These are phyloP conservation scores for Acrocalymma vagum DNA, from an alignment of 2,329 filamentous ascomycete species.

Conservation along the genomic window DNA sequence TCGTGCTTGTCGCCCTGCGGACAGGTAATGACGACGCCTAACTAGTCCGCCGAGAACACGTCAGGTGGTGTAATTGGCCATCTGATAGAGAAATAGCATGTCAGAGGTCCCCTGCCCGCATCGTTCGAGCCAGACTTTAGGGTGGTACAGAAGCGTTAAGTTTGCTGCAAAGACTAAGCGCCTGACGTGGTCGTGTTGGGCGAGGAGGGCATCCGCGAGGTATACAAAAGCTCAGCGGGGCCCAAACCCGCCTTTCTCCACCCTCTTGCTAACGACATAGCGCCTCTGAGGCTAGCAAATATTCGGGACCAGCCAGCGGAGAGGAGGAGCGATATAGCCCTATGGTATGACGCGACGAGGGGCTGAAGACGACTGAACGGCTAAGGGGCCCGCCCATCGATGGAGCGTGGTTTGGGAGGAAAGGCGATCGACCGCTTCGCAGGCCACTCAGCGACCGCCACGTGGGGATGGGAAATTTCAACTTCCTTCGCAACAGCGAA, in stretches of 20 bases:
- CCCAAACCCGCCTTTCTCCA: conserved; percentile 27
- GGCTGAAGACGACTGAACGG: too few species aligned
- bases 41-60: conserved; percentile 26
- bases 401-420: too few species aligned
- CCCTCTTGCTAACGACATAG: conserved; percentile 18
- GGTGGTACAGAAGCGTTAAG: conserved; percentile 42
- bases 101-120: conserved; percentile 27
- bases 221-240: conserved; percentile 33
- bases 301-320: conserved; percentile 1
- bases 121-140: conserved; percentile 24
- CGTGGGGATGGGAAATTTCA: conserved; percentile 40
- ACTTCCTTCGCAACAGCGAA: conserved; percentile 26
- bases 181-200: conserved; percentile 37
- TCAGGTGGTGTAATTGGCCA: conserved; percentile 37
- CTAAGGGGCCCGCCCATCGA: too few species aligned
- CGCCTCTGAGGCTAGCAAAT: too few species aligned
- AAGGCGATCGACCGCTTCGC: conserved; percentile 45
- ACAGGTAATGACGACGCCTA: conserved; percentile 25
- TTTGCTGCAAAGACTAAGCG: conserved; percentile 38
- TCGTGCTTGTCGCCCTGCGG: conserved; percentile 25
- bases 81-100: conserved; percentile 15
- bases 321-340: conserved; percentile 10
- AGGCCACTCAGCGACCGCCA: conserved; percentile 54
- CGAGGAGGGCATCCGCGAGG: conserved; percentile 17
- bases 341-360: conserved; percentile 13